Conservation (phyloP, 495 filamentous ascomycete species). For the Aeminium ludgeri region DNA sequence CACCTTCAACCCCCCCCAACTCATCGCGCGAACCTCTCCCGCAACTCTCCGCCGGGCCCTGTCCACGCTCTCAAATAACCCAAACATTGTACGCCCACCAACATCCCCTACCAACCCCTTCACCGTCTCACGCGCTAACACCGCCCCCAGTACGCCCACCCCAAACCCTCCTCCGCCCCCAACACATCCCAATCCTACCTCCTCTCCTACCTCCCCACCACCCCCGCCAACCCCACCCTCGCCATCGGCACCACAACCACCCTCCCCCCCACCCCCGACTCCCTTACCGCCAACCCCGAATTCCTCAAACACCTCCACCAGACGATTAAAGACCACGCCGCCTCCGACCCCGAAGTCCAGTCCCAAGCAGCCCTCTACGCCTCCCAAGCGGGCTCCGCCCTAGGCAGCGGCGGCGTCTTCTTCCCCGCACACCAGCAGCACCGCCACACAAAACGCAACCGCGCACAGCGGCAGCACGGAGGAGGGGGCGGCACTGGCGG, state of each 20-base stretch:
- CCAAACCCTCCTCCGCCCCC: conserved; percentile 28
- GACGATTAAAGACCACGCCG: conserved; percentile 51
- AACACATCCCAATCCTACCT: conserved; percentile 38
- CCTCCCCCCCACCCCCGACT: conserved; percentile 59
- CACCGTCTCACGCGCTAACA: conserved; percentile 3
- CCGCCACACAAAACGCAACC: conserved; percentile 14
- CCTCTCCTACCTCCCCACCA: conserved; percentile 58
- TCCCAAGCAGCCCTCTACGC: conserved; percentile 66
- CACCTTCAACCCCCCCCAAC: background rate
- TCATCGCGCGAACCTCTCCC: conserved; percentile 6
- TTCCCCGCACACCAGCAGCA: conserved; percentile 36
- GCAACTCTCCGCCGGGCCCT: conserved; percentile 7
- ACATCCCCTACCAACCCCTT: background rate
- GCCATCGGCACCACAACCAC: conserved; percentile 59
- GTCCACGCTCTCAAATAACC: conserved; percentile 17
- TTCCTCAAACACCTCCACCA: conserved; percentile 63
- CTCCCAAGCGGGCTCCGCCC: conserved; percentile 54
- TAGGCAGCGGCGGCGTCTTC: conserved; percentile 49
- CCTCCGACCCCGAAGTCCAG: conserved; percentile 52
- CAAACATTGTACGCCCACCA: conserved; percentile 24
- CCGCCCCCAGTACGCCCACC: conserved; percentile 49
- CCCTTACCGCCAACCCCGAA: conserved; percentile 56
- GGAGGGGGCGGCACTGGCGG: conserved; percentile 28
- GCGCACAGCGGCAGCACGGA: too few species aligned
- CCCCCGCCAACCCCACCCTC: conserved; percentile 48